Percentiles rank a stretch among this genome's conserved stretches.
Conservation (phyloP, 345 rosid species). For the Citrus maxima region DNA sequence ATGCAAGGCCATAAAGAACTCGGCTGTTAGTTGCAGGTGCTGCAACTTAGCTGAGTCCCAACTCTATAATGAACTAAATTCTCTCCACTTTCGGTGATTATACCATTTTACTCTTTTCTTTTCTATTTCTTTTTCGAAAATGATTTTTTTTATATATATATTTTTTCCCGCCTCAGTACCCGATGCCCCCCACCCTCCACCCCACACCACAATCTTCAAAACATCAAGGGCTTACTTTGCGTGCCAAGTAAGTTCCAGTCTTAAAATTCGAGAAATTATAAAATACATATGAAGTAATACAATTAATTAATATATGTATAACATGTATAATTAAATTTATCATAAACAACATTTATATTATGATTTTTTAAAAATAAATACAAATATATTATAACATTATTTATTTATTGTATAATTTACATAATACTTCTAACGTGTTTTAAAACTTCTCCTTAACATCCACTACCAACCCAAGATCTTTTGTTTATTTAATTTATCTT, state of each 20-base stretch:
- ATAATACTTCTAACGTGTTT: too few relatives aligned
- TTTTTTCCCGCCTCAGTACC: not conserved
- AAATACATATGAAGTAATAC: fast-evolving
- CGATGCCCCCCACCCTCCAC: not conserved
- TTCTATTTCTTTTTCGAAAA: not conserved
- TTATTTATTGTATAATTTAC: fast-evolving
- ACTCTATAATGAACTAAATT: not conserved
- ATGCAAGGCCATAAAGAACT: too few relatives aligned
- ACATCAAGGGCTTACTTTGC: not conserved
- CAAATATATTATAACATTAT: too few relatives aligned
- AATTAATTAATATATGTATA: too few relatives aligned
- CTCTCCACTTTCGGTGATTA: slow-evolving; percentile 7
- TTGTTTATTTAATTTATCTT: too few relatives aligned
- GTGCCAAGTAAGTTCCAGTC: not conserved
- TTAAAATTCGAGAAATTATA: not conserved
- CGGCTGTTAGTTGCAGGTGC: too few relatives aligned
- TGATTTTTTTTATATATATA: not conserved
- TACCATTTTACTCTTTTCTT: not conserved
- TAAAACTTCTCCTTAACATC: fast-evolving
- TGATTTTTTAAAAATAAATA: too few relatives aligned
- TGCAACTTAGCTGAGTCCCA: too few relatives aligned
- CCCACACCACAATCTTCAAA: slow-evolving; percentile 1
- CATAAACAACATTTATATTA: too few relatives aligned
- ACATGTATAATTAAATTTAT: too few relatives aligned
- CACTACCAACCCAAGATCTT: too few relatives aligned